Conservation (phyloP, 1,284 basidiomycete species). For the Thelephora terrestris region DNA sequence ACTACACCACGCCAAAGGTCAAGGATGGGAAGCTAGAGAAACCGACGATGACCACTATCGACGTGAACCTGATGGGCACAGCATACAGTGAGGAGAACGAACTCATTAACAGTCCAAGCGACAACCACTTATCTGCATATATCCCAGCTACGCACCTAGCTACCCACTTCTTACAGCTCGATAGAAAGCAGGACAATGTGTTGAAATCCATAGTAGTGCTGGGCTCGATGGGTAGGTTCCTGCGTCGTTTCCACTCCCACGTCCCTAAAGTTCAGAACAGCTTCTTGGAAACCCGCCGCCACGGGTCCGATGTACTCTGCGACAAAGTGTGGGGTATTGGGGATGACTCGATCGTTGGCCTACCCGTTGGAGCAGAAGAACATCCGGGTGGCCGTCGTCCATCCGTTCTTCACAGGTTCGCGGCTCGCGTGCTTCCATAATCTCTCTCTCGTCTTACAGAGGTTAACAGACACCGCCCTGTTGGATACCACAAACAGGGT, state of each 20-base stretch:
- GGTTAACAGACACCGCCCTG: slow-evolving; percentile 27
- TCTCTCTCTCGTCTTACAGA: slow-evolving; percentile 32
- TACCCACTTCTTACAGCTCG: slow-evolving; percentile 34
- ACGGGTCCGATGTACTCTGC: slow-evolving; percentile 35
- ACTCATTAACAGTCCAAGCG: not conserved
- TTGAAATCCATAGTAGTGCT: slow-evolving; percentile 44
- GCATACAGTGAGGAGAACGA: slow-evolving; percentile 37
- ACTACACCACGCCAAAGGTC: slow-evolving; percentile 23
- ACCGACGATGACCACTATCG: slow-evolving; percentile 35
- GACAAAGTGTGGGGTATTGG: slow-evolving; percentile 43
- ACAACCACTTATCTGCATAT: slow-evolving; percentile 24
- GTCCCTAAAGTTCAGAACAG: slow-evolving; percentile 18
- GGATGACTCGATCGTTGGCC: slow-evolving; percentile 40
- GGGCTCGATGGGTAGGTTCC: slow-evolving; percentile 40
- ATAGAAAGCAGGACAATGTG: slow-evolving; percentile 16
- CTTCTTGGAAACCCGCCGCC: slow-evolving; percentile 40
- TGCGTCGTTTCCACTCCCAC: not conserved
- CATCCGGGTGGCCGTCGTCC: slow-evolving; percentile 40
- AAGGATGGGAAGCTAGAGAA: slow-evolving; percentile 31
- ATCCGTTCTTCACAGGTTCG: slow-evolving; percentile 26
- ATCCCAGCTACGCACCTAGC: slow-evolving; percentile 27
- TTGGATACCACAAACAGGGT: slow-evolving; percentile 13
- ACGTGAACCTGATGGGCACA: slow-evolving; percentile 44
- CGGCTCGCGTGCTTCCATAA: slow-evolving; percentile 3
- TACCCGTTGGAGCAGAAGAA: slow-evolving; percentile 24